These are phyloP conservation scores for Magnaporthiopsis poae DNA, from an alignment of 2,329 filamentous ascomycete species.

Conservation along the genomic window DNA sequence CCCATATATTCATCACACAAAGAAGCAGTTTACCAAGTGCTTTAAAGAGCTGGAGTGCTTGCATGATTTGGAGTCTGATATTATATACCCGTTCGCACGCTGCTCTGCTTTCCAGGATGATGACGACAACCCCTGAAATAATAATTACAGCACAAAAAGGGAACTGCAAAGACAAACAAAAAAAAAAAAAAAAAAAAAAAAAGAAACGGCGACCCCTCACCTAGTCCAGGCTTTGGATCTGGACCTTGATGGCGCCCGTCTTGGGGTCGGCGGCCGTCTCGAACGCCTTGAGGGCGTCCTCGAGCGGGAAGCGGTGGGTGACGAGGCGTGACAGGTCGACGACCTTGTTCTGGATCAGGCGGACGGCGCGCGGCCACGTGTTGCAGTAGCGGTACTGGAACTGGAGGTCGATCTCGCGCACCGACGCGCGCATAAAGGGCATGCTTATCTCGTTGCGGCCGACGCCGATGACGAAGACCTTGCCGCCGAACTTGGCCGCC, in stretches of 20 bases:
- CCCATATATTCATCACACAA: not conserved
- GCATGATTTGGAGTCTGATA: not conserved
- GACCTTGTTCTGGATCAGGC: slow-evolving; percentile 73
- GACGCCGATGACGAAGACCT: slow-evolving; percentile 92
- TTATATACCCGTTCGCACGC: not conserved
- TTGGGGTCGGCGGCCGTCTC: slow-evolving; percentile 77
- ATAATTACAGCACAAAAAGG: not conserved
- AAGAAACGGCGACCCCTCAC: not conserved
- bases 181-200: not conserved
- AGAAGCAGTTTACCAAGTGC: not conserved
- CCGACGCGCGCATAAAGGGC: slow-evolving; percentile 87
- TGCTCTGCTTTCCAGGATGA: not conserved
- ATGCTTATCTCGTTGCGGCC: slow-evolving; percentile 92
- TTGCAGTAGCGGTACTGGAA: slow-evolving; percentile 96
- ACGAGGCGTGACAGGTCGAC: slow-evolving; percentile 74
- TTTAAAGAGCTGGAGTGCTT: not conserved
- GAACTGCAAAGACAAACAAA: not conserved
- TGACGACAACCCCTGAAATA: not conserved
- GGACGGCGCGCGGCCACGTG: slow-evolving; percentile 89
- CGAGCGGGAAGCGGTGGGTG: slow-evolving; percentile 75
- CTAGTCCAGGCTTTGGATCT: slow-evolving; percentile 66
- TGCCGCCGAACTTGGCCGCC: slow-evolving; percentile 86
- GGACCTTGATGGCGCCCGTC: slow-evolving; percentile 94
- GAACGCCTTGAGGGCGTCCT: slow-evolving; percentile 83
- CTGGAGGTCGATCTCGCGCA: slow-evolving; percentile 85